Percentiles rank a stretch among this genome's conserved stretches.
These are phyloP conservation scores for Microbotryum lychnidis-dioicae DNA, from an alignment of 1,284 basidiomycete species.

Conservation along the genomic window DNA sequence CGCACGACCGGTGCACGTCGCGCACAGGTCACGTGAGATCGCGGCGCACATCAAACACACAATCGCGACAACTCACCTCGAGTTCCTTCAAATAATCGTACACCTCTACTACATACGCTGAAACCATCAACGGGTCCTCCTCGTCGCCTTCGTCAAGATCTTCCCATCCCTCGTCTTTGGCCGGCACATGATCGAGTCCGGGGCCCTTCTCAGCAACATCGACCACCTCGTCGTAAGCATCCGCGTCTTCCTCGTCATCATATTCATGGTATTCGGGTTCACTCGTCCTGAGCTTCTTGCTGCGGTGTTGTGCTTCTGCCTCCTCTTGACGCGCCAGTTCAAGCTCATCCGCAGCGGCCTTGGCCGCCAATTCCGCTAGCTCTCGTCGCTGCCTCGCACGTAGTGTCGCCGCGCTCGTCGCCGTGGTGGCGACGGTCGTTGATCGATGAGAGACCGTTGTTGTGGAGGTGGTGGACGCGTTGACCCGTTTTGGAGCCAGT, in stretches of 20 bases:
- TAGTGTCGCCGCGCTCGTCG: slow-evolving; percentile 7
- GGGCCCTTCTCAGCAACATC: slow-evolving; percentile 19
- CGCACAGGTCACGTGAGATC: neutral
- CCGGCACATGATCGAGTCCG: slow-evolving; percentile 34
- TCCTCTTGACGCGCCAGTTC: slow-evolving; percentile 15
- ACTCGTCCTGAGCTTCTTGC: slow-evolving; percentile 24
- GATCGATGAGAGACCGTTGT: neutral
- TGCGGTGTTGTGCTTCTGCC: slow-evolving; percentile 8
- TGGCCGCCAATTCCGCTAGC: slow-evolving; percentile 15
- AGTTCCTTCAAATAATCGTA: slow-evolving; percentile 79
- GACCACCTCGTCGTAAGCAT: slow-evolving; percentile 7
- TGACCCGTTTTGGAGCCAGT: slow-evolving; percentile 19
- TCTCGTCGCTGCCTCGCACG: slow-evolving; percentile 16
- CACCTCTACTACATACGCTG: slow-evolving; percentile 90
- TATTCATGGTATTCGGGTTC: slow-evolving; percentile 15
- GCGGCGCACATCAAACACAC: slow-evolving; percentile 41
- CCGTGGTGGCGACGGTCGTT: slow-evolving; percentile 1
- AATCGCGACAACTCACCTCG: slow-evolving; percentile 45
- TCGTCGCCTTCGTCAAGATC: slow-evolving; percentile 87
- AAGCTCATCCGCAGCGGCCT: slow-evolving; percentile 14
- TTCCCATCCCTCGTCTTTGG: slow-evolving; percentile 55
- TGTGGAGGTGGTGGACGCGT: slow-evolving; percentile 4
- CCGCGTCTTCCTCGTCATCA: slow-evolving; percentile 7
- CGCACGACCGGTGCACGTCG: too few species aligned
- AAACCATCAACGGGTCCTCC: slow-evolving; percentile 95